Evolutionary conservation across 768 basidiomycete species (phyloP), one percentile per base, ranked within the genome.

Genomic region (Tricholoma sp.): DNA sequence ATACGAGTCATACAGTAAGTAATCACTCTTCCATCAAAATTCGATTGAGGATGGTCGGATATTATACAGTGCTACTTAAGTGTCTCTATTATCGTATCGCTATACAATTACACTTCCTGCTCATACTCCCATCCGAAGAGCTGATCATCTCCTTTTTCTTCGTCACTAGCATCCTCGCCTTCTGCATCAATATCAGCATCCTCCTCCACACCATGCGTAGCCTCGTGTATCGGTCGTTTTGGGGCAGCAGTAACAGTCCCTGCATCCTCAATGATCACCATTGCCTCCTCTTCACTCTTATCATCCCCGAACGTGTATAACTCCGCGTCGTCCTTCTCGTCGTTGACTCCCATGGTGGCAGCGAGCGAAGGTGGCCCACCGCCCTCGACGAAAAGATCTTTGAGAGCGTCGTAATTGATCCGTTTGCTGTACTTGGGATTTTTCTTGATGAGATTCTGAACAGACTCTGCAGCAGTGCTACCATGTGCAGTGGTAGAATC

Each of bases 381-480:
- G 55, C 65, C 71, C 63, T 83, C 82, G 29, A 80, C 74, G 67
- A 95, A 91, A 10, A 96, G 78, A 55, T 83, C 82, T 61, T 89
- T 88, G 53, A 95, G 81, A 0, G 91, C 92, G 62, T 91, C 88
- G 68, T 96, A 97, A 68, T 97, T 97, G 72, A 96, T 95, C 52
- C 92, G 84, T 66, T 91, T 91, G 72, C 90, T 93, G 71, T 94
- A 94, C 65, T 85, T 89, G 20, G 85, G 80, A 60, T 89, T 93
- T 73, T 92, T 91, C 75, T 89, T 88, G 63, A 94, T 76, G 34
- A 95, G 78, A 57, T 84, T 85, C 36, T 80, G 80, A 20, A 91
- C 88, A 0, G 88, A 84, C 63, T 92, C 91, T 17, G 88, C 89
- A 0, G 88, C 82, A 4, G 87, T 89, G 13, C 73, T 78, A 6